Conservation (phyloP, 2,329 filamentous ascomycete genomes). For the Fusarium sp. region DNA sequence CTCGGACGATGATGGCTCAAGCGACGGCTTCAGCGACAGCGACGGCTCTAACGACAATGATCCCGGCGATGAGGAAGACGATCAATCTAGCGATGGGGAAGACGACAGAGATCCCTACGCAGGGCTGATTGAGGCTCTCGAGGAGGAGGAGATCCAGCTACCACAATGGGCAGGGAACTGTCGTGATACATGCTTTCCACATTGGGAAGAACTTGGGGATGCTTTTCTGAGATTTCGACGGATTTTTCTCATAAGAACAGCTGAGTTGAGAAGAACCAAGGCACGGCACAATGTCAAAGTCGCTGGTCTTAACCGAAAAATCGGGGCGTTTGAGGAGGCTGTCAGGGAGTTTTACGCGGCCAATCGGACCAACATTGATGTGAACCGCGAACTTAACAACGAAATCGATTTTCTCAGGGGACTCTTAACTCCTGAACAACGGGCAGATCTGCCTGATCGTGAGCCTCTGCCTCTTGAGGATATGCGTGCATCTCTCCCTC, state of each 20-base stretch:
- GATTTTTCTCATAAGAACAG: not conserved
- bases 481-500: conserved; percentile 3
- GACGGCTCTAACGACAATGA: not conserved
- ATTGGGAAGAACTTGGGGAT: not conserved
- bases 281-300: not conserved
- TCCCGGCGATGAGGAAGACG: not conserved
- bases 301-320: fast-evolving
- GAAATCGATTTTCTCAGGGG: not conserved
- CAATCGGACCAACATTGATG: not conserved
- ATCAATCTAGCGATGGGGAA: not conserved
- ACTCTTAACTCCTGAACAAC: not conserved
- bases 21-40: not conserved
- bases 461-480: not conserved
- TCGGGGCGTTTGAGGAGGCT: not conserved
- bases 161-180: conserved; percentile 16
- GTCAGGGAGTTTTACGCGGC: conserved; percentile 8
- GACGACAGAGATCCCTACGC: not conserved
- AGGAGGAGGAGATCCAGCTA: not conserved
- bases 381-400: not conserved
- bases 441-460: not conserved
- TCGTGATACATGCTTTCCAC: conserved; percentile 1
- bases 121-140: not conserved
- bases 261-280: not conserved
- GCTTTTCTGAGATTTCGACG: not conserved
- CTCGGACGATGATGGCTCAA: not conserved